Evolutionary conservation across 1,284 basidiomycete genomes (phyloP).

Genomic region (Cryptococcus floricola): DNA sequence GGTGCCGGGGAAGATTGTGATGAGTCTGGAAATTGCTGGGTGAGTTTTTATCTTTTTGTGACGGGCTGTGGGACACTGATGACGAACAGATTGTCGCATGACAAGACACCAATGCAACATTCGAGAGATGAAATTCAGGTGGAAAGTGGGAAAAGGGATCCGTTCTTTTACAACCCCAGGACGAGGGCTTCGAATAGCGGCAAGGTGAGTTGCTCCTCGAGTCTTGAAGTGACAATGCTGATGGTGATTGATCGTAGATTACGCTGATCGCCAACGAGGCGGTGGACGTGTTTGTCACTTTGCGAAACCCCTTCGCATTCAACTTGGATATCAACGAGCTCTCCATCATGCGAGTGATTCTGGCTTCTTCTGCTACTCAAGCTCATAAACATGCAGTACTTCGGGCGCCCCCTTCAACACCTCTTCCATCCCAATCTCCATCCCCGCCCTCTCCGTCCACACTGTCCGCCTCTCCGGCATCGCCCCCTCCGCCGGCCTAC

Average conservation of each 20-base stretch:
- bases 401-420: constrained; percentile 72
- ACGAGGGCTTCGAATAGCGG: constrained; percentile 54
- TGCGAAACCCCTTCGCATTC: constrained; percentile 89
- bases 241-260: constrained; percentile 46
- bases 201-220: constrained; percentile 54
- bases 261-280: constrained; percentile 77
- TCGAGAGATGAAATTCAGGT: constrained; percentile 33
- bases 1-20: constrained; percentile 67
- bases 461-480: constrained; percentile 67
- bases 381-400: constrained; percentile 56
- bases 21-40: constrained; percentile 73
- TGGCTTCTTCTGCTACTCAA: neutral
- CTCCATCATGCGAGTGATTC: constrained; percentile 63
- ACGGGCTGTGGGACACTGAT: constrained; percentile 1
- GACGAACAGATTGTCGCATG: constrained; percentile 60
- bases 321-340: constrained; percentile 80
- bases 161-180: constrained; percentile 85
- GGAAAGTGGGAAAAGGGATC: constrained; percentile 55
- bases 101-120: constrained; percentile 70
- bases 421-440: constrained; percentile 57
- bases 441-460: constrained; percentile 72
- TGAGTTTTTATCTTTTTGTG: constrained; percentile 49
- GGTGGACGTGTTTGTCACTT: constrained; percentile 72
- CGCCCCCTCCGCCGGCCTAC: constrained; percentile 62
- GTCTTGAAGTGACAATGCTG: constrained; percentile 14